These are phyloP conservation scores for Verbena officinalis DNA, from an alignment of 257 asterid species.

Conservation along the genomic window DNA sequence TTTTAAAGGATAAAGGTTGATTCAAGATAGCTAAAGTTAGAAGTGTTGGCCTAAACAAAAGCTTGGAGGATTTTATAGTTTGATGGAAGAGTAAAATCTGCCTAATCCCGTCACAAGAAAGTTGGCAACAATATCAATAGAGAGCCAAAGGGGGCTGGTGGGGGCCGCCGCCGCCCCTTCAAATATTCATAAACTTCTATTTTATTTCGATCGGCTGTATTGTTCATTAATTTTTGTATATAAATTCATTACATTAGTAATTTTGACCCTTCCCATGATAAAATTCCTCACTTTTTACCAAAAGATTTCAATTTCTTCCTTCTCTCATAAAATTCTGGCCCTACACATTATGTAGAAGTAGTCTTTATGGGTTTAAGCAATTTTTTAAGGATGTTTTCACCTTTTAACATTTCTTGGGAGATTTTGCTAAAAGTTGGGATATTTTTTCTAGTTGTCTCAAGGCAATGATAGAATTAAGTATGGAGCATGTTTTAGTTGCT, in stretches of 20 bases:
- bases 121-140: slow-evolving; percentile 28
- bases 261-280: no score
- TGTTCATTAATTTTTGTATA: no score
- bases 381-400: slow-evolving; percentile 30
- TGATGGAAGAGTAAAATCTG: slow-evolving; percentile 29
- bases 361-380: slow-evolving; percentile 22
- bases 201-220: no score
- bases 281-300: no score
- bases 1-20: slow-evolving; percentile 28
- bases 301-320: no score
- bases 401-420: slow-evolving; percentile 27
- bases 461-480: slow-evolving; percentile 46
- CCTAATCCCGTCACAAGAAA: slow-evolving; percentile 33
- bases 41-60: slow-evolving; percentile 8
- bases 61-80: slow-evolving; percentile 52
- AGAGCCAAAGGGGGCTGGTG: no score
- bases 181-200: no score
- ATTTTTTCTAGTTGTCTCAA: slow-evolving; percentile 32
- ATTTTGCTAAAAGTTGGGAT: slow-evolving; percentile 38
- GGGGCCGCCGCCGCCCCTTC: no score
- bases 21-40: slow-evolving; percentile 11
- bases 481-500: slow-evolving; percentile 45
- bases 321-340: no score
- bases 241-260: no score
- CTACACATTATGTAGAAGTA: no score